Base-by-base conservation (phyloP, 441 rosid genomes). In the Croton setiger region DNA sequence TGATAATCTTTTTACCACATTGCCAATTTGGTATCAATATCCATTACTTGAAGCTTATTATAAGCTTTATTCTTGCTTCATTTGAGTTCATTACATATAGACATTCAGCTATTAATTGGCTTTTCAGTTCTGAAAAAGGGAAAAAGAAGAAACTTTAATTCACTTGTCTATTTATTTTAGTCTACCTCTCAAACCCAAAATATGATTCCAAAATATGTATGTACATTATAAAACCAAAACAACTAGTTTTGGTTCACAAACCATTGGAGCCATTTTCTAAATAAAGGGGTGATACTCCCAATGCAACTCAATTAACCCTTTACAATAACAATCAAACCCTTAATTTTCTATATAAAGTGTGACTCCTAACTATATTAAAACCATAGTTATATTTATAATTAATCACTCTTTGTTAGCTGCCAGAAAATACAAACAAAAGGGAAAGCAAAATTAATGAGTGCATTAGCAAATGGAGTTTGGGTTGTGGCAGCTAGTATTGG, bases 401-500 rank as follows among this genome's bases (percentile, higher is more conserved):
- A n/a, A n/a, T n/a, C n/a, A n/a, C n/a, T n/a, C n/a, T n/a, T n/a
- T n/a, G n/a, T n/a, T n/a, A n/a, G n/a, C n/a, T n/a, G n/a, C n/a
- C n/a, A n/a, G 7, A 37, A 8, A 37, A 37, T 5, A 37, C 4
- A 36, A 36, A 36, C 6, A 37, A 7, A 37, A 37, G 41, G 7
- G 41, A 23, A 1, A 8, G 3, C 11, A 4, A 31, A 44, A 39
- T 47, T 8, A 3, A 70, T 54, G 75, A 47, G 70, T 37, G 37
- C n/a, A n/a, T n/a, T 65, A 41, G 13, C 63, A 2, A 60, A 65
- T 23, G 57, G 35, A 14, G 74, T 52, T 18, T 81, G 77, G 82
- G 64, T 69, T 21, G 74, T 53, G 39, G 80, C 74, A n/a, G 74
- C 70, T 17, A 76, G 77, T 56, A 55, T 78, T 37, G 80, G 75